phyloP scores from a whole-genome alignment of 2,329 filamentous ascomycete genomes.

The Thelonectria olida region DNA sequence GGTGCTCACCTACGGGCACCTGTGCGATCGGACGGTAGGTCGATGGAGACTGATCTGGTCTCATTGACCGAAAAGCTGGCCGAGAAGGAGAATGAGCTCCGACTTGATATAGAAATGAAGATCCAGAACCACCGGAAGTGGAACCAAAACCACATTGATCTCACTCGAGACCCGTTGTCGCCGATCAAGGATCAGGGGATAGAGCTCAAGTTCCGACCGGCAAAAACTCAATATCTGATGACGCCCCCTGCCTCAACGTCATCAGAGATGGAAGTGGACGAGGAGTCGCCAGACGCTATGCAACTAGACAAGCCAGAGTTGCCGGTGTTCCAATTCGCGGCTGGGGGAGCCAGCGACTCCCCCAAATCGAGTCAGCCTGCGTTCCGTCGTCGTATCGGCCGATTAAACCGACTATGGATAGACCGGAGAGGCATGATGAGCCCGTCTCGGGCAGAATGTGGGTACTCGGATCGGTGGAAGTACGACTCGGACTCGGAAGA shows the following conservation, averaged over 20 bases:
- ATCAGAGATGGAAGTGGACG: constrained; percentile 67
- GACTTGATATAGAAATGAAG: constrained; percentile 85
- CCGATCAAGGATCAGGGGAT: constrained; percentile 74
- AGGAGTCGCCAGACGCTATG: constrained; percentile 55
- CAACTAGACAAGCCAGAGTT: constrained; percentile 45
- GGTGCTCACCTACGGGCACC: constrained; percentile 75
- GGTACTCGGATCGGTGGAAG: constrained; percentile 77
- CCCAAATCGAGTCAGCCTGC: constrained; percentile 63
- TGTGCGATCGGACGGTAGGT: constrained; percentile 73
- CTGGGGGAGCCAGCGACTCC: constrained; percentile 51
- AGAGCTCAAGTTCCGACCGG: constrained; percentile 74
- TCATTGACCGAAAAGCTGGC: constrained; percentile 79
- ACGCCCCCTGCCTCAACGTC: constrained; percentile 68
- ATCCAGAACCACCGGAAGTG: constrained; percentile 89
- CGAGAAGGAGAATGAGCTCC: constrained; percentile 84
- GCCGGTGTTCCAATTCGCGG: constrained; percentile 58
- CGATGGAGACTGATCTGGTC: constrained; percentile 81
- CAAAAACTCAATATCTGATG: constrained; percentile 76
- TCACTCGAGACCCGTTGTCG: constrained; percentile 85
- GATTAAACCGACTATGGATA: constrained; percentile 86
- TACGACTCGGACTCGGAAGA: constrained; percentile 90
- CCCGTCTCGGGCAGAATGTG: constrained; percentile 55
- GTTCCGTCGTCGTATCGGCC: constrained; percentile 85
- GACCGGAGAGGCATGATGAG: constrained; percentile 77
- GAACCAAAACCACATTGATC: constrained; percentile 90